Base-by-base conservation (phyloP, 2,329 filamentous ascomycete genomes). In the Calonectria pauciramosa region DNA sequence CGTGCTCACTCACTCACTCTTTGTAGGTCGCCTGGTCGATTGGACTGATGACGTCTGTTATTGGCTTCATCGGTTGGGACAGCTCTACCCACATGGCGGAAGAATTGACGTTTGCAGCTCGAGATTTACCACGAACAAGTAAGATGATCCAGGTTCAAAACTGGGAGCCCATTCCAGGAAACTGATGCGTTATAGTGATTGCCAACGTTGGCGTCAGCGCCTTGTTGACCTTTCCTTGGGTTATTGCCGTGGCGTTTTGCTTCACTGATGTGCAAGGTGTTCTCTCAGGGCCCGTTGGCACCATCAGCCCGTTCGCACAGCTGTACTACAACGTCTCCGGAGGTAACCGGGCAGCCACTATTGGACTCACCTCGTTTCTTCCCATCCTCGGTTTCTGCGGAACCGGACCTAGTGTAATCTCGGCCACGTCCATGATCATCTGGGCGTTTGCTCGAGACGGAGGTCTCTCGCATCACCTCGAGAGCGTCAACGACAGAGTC, bases 361-460 rank as follows among this genome's bases (percentile, higher is more conserved):
- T 72, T 10, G 65, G 65, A 2, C 28, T 72, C 20, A 72, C 70
- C 6, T 13, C 28, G 2, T 64, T 52, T 26, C 65, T 72, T 4
- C 70, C 70, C 6, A 69, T 72, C 34, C 49, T 72, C 3, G 66
- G 65, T 16, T 72, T 72, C 16, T 72, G 70, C n/a, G 70, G 70
- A 26, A 72, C 70, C 0, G 70, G 70, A 1, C 51, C 70, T 0
- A 69, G 65, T 10, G 38, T 72, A 26, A 56, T 72, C 9, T 72
- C 70, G n/a, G 52, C 70, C 1, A 72, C 70, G 3, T 72, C 70
- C 3, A 32, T 65, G n/a, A 66, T 69, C 44, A 52, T 72, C 26
- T 72, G 70, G 70, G 32, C 70, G 0, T 72, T 72, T 69, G 70
- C 70, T 1, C 54, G 70, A 30, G 70, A 72, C 14, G 70, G 70